These are phyloP conservation scores for Zygnema cylindricum DNA, from an alignment of 139 green algal genomes.

Conservation along the genomic window DNA sequence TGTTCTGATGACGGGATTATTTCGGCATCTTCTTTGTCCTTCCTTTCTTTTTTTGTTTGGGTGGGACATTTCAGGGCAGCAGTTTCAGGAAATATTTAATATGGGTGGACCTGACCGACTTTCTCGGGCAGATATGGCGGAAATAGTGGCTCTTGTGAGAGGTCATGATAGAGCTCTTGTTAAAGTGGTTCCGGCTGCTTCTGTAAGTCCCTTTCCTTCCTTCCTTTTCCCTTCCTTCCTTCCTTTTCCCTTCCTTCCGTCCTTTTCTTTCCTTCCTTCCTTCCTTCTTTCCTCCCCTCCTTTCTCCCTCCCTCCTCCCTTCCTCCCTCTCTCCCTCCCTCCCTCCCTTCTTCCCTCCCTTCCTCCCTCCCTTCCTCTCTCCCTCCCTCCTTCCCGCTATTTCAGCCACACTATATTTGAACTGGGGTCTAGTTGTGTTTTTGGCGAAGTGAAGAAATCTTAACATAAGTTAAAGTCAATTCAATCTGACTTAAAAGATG, in stretches of 20 bases:
- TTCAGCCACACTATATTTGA: too few relatives aligned
- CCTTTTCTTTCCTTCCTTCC: background rate
- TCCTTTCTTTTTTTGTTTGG: too few relatives aligned
- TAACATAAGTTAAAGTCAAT: too few relatives aligned
- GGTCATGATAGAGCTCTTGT: conserved; percentile 31
- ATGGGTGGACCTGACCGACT: conserved; percentile 73
- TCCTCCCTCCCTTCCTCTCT: too few relatives aligned
- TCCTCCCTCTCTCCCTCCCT: background rate
- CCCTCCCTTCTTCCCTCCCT: too few relatives aligned
- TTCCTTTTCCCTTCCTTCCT: conserved; percentile 4
- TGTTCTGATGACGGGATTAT: too few relatives aligned
- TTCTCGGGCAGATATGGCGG: conserved; percentile 74
- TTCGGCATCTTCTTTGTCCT: too few relatives aligned
- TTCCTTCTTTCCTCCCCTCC: background rate
- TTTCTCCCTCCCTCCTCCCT: background rate
- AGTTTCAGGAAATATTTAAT: conserved; percentile 67
- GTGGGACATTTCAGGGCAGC: background rate
- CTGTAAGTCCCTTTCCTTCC: conserved; percentile 3
- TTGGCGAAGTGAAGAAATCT: too few relatives aligned
- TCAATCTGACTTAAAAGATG: too few relatives aligned
- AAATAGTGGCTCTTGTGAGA: conserved; percentile 46
- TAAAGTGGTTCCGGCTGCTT: conserved; percentile 18
- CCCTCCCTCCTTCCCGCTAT: too few relatives aligned
- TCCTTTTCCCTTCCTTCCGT: too few relatives aligned
- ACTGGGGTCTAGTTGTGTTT: too few relatives aligned